phyloP scores from a whole-genome alignment of 768 basidiomycete genomes.

The Kwoniella europaea region DNA sequence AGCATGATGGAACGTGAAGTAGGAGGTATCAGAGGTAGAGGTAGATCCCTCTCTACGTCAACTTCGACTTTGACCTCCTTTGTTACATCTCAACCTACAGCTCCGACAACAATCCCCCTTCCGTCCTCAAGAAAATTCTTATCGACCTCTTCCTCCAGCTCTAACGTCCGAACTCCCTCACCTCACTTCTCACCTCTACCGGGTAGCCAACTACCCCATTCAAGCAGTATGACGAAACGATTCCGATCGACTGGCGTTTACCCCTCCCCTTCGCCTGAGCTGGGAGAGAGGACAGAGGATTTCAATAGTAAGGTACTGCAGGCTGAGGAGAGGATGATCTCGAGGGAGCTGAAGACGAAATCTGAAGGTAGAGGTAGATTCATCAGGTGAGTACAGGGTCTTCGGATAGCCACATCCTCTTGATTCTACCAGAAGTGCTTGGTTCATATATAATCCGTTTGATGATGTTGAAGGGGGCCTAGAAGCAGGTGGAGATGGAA shows the following conservation, averaged over 20 bases:
- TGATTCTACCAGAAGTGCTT: too few relatives aligned
- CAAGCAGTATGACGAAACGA: slow-evolving; percentile 8
- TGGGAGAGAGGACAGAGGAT: neutral
- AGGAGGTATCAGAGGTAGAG: neutral
- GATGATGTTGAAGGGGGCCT: neutral
- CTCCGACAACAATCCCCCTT: neutral
- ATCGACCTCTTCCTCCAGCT: neutral
- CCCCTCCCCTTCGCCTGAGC: slow-evolving; percentile 16
- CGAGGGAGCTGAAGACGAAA: slow-evolving; percentile 19
- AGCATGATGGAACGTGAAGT: neutral
- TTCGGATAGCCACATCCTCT: too few relatives aligned
- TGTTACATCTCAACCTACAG: neutral
- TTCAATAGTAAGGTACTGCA: slow-evolving; percentile 14
- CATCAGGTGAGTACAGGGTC: slow-evolving; percentile 10
- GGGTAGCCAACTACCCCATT: neutral
- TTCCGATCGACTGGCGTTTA: slow-evolving; percentile 7
- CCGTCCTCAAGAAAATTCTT: neutral
- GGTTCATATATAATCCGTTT: neutral
- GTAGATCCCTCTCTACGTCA: neutral
- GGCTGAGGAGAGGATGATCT: slow-evolving; percentile 22
- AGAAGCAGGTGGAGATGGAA: too few relatives aligned
- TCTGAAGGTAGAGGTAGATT: slow-evolving; percentile 14
- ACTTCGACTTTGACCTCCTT: neutral
- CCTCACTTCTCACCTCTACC: slow-evolving; percentile 9
- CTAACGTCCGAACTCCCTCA: neutral